Evolutionary conservation across 306 rosid genomes (phyloP).

Genomic region (Luffa aegyptiaca): DNA sequence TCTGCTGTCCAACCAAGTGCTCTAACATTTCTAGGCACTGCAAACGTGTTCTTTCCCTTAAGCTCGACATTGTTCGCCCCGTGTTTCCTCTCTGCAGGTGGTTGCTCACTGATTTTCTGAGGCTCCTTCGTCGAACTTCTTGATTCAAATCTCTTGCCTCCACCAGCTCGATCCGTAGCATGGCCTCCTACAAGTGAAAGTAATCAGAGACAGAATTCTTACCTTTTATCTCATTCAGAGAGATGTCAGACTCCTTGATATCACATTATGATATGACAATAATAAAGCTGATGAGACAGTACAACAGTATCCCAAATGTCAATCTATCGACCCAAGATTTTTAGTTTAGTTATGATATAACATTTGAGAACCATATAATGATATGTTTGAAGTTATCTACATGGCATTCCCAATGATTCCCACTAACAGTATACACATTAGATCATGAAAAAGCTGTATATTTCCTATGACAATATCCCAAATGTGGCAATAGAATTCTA

Average conservation of each 20-base stretch:
- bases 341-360: background rate
- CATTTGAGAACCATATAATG: background rate
- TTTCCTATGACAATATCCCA: background rate
- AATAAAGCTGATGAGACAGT: background rate
- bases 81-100: slow-evolving; percentile 19
- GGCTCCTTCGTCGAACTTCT: slow-evolving; percentile 34
- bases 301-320: background rate
- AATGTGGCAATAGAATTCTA: background rate
- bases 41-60: slow-evolving; percentile 81
- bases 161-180: slow-evolving; percentile 18
- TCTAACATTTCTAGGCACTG: slow-evolving; percentile 61
- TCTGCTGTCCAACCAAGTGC: slow-evolving; percentile 44
- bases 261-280: background rate
- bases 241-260: background rate
- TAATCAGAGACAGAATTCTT: background rate
- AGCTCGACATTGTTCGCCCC: slow-evolving; percentile 39
- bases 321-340: background rate
- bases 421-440: background rate
- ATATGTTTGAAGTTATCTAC: background rate
- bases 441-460: background rate
- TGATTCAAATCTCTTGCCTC: slow-evolving; percentile 26
- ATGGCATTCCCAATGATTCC: background rate
- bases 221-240: background rate
- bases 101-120: slow-evolving; percentile 19
- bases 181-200: slow-evolving; percentile 14